Conservation (phyloP, 1,284 basidiomycete genomes). For the Jaminaea rosea region DNA sequence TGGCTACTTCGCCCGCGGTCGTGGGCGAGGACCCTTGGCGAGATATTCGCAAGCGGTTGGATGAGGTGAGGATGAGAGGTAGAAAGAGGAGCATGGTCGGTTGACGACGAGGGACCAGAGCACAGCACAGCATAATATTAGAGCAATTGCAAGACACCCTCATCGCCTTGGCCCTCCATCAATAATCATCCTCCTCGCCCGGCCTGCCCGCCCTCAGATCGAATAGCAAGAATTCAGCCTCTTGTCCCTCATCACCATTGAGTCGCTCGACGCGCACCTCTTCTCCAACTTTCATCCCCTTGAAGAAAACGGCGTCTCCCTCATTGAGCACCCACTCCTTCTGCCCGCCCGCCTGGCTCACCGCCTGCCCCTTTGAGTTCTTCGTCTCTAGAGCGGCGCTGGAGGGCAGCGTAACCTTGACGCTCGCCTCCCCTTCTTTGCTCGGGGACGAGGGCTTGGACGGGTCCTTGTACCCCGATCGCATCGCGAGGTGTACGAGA, state of each 20-base stretch:
- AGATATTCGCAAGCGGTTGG: neutral
- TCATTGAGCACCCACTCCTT: conserved; percentile 2
- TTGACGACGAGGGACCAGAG: too few species aligned
- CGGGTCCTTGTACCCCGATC: conserved; percentile 22
- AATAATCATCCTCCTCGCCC: neutral
- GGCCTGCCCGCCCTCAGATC: too few species aligned
- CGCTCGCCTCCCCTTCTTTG: neutral
- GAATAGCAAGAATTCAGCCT: neutral
- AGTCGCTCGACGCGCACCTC: neutral
- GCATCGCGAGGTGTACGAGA: conserved; percentile 30
- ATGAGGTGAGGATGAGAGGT: conserved; percentile 36
- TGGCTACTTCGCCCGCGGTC: neutral
- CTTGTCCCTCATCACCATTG: neutral
- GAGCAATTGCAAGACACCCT: too few species aligned
- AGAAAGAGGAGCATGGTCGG: conserved; percentile 46
- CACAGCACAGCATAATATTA: too few species aligned
- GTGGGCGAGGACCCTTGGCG: neutral
- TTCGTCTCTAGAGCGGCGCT: too few species aligned
- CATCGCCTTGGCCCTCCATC: too few species aligned
- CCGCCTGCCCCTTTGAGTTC: too few species aligned
- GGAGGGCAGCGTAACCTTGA: neutral
- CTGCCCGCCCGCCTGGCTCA: neutral
- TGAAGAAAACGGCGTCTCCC: conserved; percentile 11
- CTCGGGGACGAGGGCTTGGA: neutral
- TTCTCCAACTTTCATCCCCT: conserved; percentile 2